Evolutionary conservation across 768 basidiomycete genomes (phyloP).

Genomic region (Termitomyces sp.): DNA sequence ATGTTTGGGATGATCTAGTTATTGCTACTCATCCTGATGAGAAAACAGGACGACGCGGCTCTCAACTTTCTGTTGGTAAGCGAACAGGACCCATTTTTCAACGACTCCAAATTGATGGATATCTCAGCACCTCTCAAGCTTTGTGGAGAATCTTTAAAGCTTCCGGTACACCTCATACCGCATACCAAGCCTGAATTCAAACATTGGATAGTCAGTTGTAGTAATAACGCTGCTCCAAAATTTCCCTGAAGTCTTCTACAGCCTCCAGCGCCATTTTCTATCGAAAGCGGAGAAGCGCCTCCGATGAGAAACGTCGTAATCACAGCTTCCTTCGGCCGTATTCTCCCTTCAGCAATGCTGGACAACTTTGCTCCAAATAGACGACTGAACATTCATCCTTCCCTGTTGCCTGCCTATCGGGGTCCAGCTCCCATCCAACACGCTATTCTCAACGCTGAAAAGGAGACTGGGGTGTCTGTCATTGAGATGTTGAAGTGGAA

Average conservation of each 20-base stretch:
- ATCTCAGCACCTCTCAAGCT: slow-evolving; percentile 63
- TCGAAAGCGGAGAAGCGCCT: slow-evolving; percentile 17
- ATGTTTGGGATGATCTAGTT: slow-evolving; percentile 67
- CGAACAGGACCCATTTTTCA: neutral
- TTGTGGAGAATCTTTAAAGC: slow-evolving; percentile 44
- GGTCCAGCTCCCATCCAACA: slow-evolving; percentile 91
- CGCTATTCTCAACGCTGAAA: slow-evolving; percentile 62
- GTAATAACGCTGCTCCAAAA: neutral
- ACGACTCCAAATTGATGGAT: slow-evolving; percentile 5
- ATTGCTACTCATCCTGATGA: slow-evolving; percentile 73
- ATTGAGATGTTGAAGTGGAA: slow-evolving; percentile 66
- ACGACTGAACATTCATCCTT: slow-evolving; percentile 86
- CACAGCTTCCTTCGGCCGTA: slow-evolving; percentile 89
- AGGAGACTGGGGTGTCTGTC: slow-evolving; percentile 74
- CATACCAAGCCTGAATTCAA: slow-evolving; percentile 52
- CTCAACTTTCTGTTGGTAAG: slow-evolving; percentile 52
- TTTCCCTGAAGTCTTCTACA: neutral
- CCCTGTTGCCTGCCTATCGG: slow-evolving; percentile 80
- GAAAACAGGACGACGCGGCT: slow-evolving; percentile 56
- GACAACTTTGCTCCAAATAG: slow-evolving; percentile 50
- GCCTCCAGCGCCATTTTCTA: slow-evolving; percentile 35
- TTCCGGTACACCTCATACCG: slow-evolving; percentile 62
- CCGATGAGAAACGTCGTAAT: slow-evolving; percentile 54
- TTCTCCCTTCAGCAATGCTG: slow-evolving; percentile 62
- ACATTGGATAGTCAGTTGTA: slow-evolving; percentile 53